These are phyloP conservation scores for Desmodesmus armatus DNA, from an alignment of 139 green algal species.

Conservation along the genomic window DNA sequence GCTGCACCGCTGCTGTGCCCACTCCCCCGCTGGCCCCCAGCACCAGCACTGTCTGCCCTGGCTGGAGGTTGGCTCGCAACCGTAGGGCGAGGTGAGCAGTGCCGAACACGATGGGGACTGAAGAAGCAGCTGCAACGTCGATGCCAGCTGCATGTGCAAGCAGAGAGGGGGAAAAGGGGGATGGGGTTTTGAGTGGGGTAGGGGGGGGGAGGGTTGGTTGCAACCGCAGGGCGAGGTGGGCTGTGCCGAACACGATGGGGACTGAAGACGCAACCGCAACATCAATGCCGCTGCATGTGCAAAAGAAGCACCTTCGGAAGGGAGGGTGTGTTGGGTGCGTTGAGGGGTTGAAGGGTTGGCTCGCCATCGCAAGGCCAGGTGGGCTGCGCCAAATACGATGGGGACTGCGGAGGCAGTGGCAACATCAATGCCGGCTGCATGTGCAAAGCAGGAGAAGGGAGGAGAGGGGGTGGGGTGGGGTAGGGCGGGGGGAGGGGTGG, in stretches of 20 bases:
- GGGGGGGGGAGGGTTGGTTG: too few species aligned
- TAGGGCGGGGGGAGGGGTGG: constrained; percentile 80
- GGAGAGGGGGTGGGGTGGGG: not conserved
- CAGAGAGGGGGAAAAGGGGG: too few species aligned
- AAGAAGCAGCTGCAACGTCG: constrained; percentile 64
- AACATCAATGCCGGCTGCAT: constrained; percentile 61
- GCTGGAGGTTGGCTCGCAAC: constrained; percentile 69
- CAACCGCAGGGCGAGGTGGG: constrained; percentile 83
- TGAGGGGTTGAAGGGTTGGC: too few species aligned
- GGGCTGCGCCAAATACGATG: constrained; percentile 89
- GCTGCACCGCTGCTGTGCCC: constrained; percentile 83
- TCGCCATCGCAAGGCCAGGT: constrained; percentile 81
- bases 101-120: constrained; percentile 87
- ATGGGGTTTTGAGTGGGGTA: too few species aligned
- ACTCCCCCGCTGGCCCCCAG: constrained; percentile 89
- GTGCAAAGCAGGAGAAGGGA: not conserved
- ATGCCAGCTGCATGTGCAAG: constrained; percentile 51
- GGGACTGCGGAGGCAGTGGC: constrained; percentile 74
- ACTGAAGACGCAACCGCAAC: constrained; percentile 70
- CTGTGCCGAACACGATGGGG: constrained; percentile 89
- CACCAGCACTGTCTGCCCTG: constrained; percentile 86
- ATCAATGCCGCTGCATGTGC: constrained; percentile 56
- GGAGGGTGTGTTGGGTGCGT: not conserved
- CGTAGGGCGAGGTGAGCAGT: constrained; percentile 87
- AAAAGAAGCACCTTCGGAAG: not conserved